Base-by-base conservation (phyloP, 2,329 filamentous ascomycete species). In the Dendrostoma leiphaemia region DNA sequence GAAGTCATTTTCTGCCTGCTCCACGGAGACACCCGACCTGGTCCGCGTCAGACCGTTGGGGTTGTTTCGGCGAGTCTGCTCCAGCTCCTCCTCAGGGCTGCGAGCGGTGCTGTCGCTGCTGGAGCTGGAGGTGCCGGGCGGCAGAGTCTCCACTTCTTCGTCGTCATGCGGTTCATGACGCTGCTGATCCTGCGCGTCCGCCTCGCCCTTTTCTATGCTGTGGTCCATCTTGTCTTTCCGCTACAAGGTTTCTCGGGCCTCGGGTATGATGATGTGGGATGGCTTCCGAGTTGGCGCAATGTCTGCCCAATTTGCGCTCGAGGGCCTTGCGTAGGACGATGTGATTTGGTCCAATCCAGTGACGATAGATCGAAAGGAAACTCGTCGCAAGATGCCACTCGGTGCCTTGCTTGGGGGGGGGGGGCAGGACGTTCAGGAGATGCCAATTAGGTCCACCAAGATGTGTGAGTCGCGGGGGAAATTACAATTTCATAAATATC, bases 1-100 rank as follows among this genome's bases (percentile, higher is more conserved):
- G 60, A 91, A 92, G 24, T 91, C 86, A 29, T 81, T 81, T 67
- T 89, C 82, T 40, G 88, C 88, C 49, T 81, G 79, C 55, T 82
- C 74, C 48, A 92, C 79, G 8, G 87, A 84, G 29, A 91, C 78
- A 21, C 83, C 83, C 2, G 65, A 63, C 46, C 67, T 60, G 23
- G 68, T 63, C n/a, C 64, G 65, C 5, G 74, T 70, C 50, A 74
- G 73, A 32, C 78, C 78, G 62, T 74, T 71, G 44, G 78, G 77
- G 60, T 81, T 81, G 56, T 67, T 71, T 48, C 71, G 73, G 21
- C 73, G 69, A 5, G 68, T 72, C 48, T 70, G 65, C 53, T 78
- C 73, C 26, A 68, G 65, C 58, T 71, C 64, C 43, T 76, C 68
- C 57, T 76, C 74, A 15, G 64, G 58, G 53, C 66, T 63, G 17